Percentiles rank a stretch among this genome's conserved stretches.
These are phyloP conservation scores for Immersiella caudata DNA, from an alignment of 495 filamentous ascomycete species.

Conservation along the genomic window DNA sequence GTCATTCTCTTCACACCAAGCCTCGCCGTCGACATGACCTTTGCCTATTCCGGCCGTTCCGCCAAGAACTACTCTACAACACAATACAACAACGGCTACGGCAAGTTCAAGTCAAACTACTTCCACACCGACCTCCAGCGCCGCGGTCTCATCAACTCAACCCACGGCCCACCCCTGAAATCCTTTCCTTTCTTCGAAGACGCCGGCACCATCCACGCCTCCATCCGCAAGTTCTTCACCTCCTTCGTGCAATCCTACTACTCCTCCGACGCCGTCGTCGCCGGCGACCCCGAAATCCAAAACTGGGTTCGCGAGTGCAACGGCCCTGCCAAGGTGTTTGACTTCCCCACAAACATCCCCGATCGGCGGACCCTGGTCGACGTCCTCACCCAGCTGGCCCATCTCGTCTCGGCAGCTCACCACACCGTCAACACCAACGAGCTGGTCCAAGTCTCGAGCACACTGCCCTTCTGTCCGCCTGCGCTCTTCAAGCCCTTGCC, in stretches of 20 bases:
- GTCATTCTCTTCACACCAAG: neutral
- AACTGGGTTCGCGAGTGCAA: neutral
- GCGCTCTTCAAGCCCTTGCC: neutral
- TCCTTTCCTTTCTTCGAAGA: neutral
- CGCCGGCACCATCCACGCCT: neutral
- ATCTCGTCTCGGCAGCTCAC: neutral
- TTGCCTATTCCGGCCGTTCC: neutral
- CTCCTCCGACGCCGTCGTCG: neutral
- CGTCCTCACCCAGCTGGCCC: neutral
- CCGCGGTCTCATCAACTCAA: neutral
- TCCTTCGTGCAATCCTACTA: neutral
- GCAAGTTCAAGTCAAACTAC: neutral
- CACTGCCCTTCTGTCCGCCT: neutral
- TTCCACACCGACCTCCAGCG: neutral
- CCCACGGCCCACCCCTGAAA: neutral
- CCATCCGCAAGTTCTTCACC: constrained; percentile 1
- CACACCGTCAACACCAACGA: neutral
- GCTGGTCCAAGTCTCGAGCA: neutral
- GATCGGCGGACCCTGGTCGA: neutral
- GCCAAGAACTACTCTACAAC: neutral
- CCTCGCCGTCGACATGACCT: neutral
- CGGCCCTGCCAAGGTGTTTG: neutral
- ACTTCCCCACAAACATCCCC: neutral
- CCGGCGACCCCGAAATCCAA: neutral
- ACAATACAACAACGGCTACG: neutral